Conservation (phyloP, 352 stramenopile genomes). For the Peronosclerospora sorghi region DNA sequence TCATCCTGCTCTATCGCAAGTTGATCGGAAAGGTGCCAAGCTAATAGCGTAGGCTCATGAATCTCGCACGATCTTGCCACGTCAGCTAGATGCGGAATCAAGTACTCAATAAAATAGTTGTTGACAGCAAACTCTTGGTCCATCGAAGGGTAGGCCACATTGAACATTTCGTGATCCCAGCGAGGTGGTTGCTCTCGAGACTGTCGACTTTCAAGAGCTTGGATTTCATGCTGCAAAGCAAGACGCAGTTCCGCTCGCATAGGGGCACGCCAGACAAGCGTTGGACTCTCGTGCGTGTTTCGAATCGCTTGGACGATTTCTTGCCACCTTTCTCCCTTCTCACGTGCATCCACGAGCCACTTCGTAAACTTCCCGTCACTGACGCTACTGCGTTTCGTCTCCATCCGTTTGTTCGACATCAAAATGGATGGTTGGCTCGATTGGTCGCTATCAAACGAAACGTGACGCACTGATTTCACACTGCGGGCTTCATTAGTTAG, state of each 20-base stretch:
- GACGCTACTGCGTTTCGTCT: slow-evolving; percentile 34
- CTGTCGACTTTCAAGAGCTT: slow-evolving; percentile 22
- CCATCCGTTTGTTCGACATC: slow-evolving; percentile 16
- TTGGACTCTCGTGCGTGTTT: slow-evolving; percentile 45
- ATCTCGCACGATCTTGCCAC: slow-evolving; percentile 59
- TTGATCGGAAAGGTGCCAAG: slow-evolving; percentile 73
- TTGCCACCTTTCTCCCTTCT: slow-evolving; percentile 64
- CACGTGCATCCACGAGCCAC: slow-evolving; percentile 51
- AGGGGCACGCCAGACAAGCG: slow-evolving; percentile 57
- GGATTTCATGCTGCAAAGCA: slow-evolving; percentile 47
- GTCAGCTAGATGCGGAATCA: slow-evolving; percentile 61
- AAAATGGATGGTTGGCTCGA: slow-evolving; percentile 15
- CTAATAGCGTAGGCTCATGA: slow-evolving; percentile 53
- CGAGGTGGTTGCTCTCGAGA: slow-evolving; percentile 20
- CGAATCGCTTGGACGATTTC: slow-evolving; percentile 52
- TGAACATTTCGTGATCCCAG: slow-evolving; percentile 79
- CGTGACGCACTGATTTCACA: slow-evolving; percentile 43
- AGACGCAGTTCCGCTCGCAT: slow-evolving; percentile 55
- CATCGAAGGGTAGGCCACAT: slow-evolving; percentile 64
- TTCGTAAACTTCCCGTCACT: slow-evolving; percentile 41
- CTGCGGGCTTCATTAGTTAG: slow-evolving; percentile 14
- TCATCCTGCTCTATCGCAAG: slow-evolving; percentile 51
- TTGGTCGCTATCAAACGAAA: slow-evolving; percentile 57
- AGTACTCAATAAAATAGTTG: slow-evolving; percentile 65
- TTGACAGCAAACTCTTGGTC: slow-evolving; percentile 68